Base-by-base conservation (phyloP, 1,139 yeast genomes). In the Candida sanyaensis region DNA sequence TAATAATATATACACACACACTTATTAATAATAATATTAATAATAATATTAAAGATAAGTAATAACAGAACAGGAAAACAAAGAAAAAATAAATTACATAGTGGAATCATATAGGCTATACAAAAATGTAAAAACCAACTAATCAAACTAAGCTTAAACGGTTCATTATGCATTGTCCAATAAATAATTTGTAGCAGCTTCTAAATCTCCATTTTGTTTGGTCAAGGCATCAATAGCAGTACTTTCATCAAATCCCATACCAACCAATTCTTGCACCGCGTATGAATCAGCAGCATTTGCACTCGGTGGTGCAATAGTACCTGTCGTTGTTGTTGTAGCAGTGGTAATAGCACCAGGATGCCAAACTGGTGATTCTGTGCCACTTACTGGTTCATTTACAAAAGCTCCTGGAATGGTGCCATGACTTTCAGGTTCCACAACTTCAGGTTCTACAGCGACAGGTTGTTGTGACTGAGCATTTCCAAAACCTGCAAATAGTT, bases 401-500 rank as follows among this genome's bases (percentile, higher is more conserved):
- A 17, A 36, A 23, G 39, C n/a, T n/a, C 39, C 39, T 13, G 30
- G 39, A 36, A 36, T 36, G 4, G 39, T 36, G 24, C 21, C 7
- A 6, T 24, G 24, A 6, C 24, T 33, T 17, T 32, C 13, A 12
- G 37, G 9, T 30, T 40, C 33, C 13, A 17, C 42, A 33, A 45
- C 31, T 58, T 89, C 96, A 0, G 96, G 96, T 12, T 17, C 27
- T n/a, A 17, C 21, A 17, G 21, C 21, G 21, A 17, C 21, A 2
- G 21, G 21, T 17, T 37, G 45, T 4, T 36, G 49, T 13, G 60
- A 66, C 45, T 73, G 71, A 31, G 76, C 75, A 58, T 85, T 87
- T 29, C 93, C 93, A 63, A 90, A 87, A 0, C 96, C 96, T 2
- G 96, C 95, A 72, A 91, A 91, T 30, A 91, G 77, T 66, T 90